Evolutionary conservation across 1,284 basidiomycete species (phyloP).

Genomic region (Leccinum pachyderme): DNA sequence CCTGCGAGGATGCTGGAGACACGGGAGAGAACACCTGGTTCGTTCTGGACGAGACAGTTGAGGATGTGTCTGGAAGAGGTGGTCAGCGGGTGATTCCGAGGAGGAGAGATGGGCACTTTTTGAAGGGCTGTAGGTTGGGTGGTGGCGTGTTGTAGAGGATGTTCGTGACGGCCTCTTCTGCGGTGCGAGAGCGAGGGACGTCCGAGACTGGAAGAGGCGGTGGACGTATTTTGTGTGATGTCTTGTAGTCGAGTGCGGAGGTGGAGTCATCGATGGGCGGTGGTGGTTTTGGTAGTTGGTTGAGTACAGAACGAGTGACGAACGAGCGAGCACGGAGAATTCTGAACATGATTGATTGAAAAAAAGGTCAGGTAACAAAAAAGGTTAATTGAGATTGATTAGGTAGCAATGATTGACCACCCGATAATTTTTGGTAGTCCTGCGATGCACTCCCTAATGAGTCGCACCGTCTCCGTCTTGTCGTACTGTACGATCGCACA

Average conservation of each 20-base stretch:
- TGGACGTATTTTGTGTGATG: constrained; percentile 62
- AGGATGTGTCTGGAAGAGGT: constrained; percentile 78
- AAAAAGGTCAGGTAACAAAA: too few species aligned
- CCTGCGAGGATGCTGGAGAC: constrained; percentile 98
- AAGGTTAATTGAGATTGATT: too few species aligned
- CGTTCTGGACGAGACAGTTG: constrained; percentile 99
- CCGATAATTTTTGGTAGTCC: constrained; percentile 38
- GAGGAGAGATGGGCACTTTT: constrained; percentile 58
- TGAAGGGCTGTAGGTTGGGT: constrained; percentile 89
- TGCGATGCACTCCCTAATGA: constrained; percentile 53
- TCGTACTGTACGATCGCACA: constrained; percentile 57
- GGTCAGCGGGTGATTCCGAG: not conserved
- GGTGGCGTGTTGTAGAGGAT: constrained; percentile 96
- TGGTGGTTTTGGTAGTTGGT: constrained; percentile 48
- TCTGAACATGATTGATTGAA: not conserved
- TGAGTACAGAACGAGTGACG: not conserved
- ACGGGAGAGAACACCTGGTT: constrained; percentile 96
- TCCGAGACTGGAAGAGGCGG: constrained; percentile 79
- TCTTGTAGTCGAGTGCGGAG: constrained; percentile 94
- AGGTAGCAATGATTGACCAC: too few species aligned
- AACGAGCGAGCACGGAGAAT: constrained; percentile 15
- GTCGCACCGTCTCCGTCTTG: constrained; percentile 50
- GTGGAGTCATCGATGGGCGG: constrained; percentile 85
- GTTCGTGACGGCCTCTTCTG: constrained; percentile 94
- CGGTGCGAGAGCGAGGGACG: constrained; percentile 70